phyloP scores from a whole-genome alignment of 1,139 yeast species.

The Geotrichum fermentans region DNA sequence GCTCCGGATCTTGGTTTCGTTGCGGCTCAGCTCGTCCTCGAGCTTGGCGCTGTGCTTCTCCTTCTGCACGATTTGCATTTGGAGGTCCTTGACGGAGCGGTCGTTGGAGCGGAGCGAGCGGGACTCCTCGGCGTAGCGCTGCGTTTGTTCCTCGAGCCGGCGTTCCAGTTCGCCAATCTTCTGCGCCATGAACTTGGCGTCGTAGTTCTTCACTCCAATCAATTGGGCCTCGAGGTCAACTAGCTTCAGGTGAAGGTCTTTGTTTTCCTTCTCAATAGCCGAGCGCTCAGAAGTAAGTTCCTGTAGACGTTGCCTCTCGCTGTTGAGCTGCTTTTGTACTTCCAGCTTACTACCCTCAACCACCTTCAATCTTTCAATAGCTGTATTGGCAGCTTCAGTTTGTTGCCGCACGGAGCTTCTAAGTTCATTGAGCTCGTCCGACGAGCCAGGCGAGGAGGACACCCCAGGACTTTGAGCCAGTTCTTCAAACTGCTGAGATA shows the following conservation, averaged over 20 bases:
- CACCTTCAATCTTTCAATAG: slow-evolving; percentile 15
- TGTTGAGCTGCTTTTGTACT: slow-evolving; percentile 26
- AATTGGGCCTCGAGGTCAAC: slow-evolving; percentile 36
- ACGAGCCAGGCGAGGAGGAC: slow-evolving; percentile 4
- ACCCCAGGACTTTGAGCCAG: slow-evolving; percentile 25
- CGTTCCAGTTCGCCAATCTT: slow-evolving; percentile 38
- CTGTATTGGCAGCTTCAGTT: slow-evolving; percentile 24
- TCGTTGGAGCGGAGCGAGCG: slow-evolving; percentile 34
- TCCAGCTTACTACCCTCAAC: slow-evolving; percentile 18
- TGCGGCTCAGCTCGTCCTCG: slow-evolving; percentile 34
- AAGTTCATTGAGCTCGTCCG: slow-evolving; percentile 25
- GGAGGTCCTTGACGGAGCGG: slow-evolving; percentile 33
- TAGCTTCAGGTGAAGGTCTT: slow-evolving; percentile 32
- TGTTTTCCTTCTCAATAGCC: slow-evolving; percentile 33
- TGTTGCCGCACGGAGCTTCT: slow-evolving; percentile 26
- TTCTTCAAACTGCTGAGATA: slow-evolving; percentile 32
- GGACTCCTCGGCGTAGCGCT: slow-evolving; percentile 35
- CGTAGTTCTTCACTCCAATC: slow-evolving; percentile 26
- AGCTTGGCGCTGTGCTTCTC: slow-evolving; percentile 30
- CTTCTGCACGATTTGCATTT: slow-evolving; percentile 28
- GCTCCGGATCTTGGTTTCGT: slow-evolving; percentile 38
- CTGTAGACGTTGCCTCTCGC: slow-evolving; percentile 31
- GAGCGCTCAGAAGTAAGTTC: slow-evolving; percentile 27
- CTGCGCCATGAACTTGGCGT: slow-evolving; percentile 27
- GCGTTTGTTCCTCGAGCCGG: slow-evolving; percentile 38